Base-by-base conservation (phyloP, 2,329 filamentous ascomycete species). In the Atkinsonella hypoxylon region DNA sequence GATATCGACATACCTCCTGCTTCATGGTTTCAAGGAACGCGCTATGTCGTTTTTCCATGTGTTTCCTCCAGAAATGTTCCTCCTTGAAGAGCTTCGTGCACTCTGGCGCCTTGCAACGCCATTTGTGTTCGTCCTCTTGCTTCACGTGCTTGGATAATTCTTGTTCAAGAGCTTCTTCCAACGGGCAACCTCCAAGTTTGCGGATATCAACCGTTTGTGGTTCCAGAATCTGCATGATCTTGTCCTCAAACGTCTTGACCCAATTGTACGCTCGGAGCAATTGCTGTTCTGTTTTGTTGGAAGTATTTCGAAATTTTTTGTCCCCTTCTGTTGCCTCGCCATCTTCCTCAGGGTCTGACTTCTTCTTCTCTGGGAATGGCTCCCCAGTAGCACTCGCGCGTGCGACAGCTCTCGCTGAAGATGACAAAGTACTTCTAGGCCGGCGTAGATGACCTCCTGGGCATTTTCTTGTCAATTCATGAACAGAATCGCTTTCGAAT, bases 221-320 rank as follows among this genome's bases (percentile, higher is more conserved):
- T 57, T 97, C 91, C 13, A 98, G 76, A 45, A 97, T 86, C 65
- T 96, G 90, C 64, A 88, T 74, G 48, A 98, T 78, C 71, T 98
- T 98, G 63, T 98, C 93, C 64, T 98, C 93, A 61, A 95, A 98
- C 0, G 93, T 97, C 72, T 87, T 94, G 53, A 98, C 94, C 93
- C 94, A 98, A 63, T 97, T 98, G 71, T 89, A 97, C 0, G 93
- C 93, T 51, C 90, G 85, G 61, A 94, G 87, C 13, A 97, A 79
- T 64, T 97, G 93, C 64, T 94, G 89, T 61, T 95, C 89, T 4
- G 83, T 82, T 71, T 95, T 95, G 47, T 77, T 82, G 22, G 77
- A 77, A 15, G 82, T 76, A 53, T 79, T 82, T 51, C 81, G 78
- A 55, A 84, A 82, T 60, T 88, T 89, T 61, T 86, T 86, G 54